Conservation (phyloP, 2,329 filamentous ascomycete species). For the Aaosphaeria arxii region DNA sequence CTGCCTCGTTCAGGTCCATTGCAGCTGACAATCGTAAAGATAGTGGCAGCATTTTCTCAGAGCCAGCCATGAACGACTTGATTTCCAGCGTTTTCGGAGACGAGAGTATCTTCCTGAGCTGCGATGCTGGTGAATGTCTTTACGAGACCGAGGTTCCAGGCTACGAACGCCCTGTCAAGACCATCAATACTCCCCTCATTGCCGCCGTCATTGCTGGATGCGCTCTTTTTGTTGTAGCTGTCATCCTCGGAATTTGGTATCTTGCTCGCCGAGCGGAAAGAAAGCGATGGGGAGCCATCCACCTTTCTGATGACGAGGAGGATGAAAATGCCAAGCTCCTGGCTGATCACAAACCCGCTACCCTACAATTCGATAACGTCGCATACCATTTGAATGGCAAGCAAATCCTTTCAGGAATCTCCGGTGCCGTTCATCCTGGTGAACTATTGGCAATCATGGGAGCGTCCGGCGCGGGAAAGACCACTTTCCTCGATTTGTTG, state of each 20-base stretch:
- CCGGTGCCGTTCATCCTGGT: constrained; percentile 88
- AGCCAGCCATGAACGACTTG: constrained; percentile 88
- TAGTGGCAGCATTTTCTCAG: constrained; percentile 78
- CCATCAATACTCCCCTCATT: constrained; percentile 95
- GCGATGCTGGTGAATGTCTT: constrained; percentile 85
- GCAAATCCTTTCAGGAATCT: constrained; percentile 75
- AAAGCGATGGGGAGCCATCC: constrained; percentile 66
- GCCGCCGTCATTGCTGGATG: constrained; percentile 86
- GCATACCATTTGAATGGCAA: constrained; percentile 85
- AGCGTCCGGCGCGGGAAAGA: constrained; percentile 95
- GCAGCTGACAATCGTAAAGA: constrained; percentile 56
- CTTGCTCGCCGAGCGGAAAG: constrained; percentile 69
- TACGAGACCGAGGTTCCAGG: constrained; percentile 91
- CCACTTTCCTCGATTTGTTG: constrained; percentile 92
- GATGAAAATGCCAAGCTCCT: constrained; percentile 82
- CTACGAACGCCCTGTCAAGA: constrained; percentile 82
- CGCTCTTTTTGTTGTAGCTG: constrained; percentile 82
- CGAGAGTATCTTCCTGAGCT: constrained; percentile 78
- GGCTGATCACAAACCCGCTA: constrained; percentile 85
- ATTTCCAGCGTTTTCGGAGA: constrained; percentile 90
- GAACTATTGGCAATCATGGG: constrained; percentile 98
- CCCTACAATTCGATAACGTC: constrained; percentile 84
- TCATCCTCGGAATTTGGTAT: constrained; percentile 84
- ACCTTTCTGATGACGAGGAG: constrained; percentile 78
- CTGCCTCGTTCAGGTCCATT: constrained; percentile 75